Conservation (phyloP, 2,329 filamentous ascomycete species). For the Tothia fuscella region DNA sequence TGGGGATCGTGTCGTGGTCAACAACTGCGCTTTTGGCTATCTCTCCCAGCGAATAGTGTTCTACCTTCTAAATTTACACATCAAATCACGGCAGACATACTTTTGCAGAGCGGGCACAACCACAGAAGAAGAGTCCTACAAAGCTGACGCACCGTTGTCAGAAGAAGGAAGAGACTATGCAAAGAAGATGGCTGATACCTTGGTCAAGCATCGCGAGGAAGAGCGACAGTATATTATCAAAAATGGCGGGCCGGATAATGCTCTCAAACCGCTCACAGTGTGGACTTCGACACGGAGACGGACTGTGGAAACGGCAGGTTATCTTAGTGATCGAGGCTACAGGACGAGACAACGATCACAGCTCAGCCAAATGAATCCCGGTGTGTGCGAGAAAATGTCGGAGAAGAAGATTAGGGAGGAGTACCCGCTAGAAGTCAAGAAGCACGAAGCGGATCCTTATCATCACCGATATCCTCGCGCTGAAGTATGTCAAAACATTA, state of each 20-base stretch:
- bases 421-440: conserved; percentile 82
- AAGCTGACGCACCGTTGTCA: conserved; percentile 75
- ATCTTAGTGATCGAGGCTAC: conserved; percentile 67
- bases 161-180: conserved; percentile 64
- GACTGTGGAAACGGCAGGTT: conserved; percentile 80
- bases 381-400: conserved; percentile 87
- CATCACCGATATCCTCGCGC: conserved; percentile 92
- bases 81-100: conserved; percentile 87
- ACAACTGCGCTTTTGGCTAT: conserved; percentile 95
- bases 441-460: conserved; percentile 90
- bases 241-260: conserved; percentile 53
- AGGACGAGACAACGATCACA: conserved; percentile 85
- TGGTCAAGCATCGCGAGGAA: conserved; percentile 71
- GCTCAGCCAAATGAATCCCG: conserved; percentile 94
- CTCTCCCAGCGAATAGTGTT: conserved; percentile 95
- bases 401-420: conserved; percentile 68
- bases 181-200: conserved; percentile 68
- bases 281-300: conserved; percentile 91
- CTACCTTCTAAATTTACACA: conserved; percentile 93
- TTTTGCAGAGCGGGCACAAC: conserved; percentile 82
- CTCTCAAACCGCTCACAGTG: conserved; percentile 69
- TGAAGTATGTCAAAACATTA: conserved; percentile 47
- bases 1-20: conserved; percentile 83
- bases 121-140: conserved; percentile 82
- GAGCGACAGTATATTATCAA: conserved; percentile 61